Evolutionary conservation across 208 protist species (phyloP).

Genomic region (Crithidia fasciculata): DNA sequence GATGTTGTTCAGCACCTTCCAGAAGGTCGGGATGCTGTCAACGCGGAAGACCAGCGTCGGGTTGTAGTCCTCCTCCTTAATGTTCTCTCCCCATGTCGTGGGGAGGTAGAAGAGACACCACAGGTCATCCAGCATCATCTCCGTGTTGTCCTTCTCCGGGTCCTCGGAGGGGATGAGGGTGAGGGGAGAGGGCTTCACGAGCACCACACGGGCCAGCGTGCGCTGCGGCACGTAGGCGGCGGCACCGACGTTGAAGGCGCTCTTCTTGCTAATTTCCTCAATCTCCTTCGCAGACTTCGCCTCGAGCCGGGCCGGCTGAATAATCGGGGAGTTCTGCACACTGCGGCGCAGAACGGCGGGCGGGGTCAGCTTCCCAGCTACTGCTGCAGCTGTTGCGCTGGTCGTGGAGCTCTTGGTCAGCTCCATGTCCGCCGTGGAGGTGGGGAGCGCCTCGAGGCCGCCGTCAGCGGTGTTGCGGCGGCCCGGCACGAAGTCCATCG

Average conservation of each 20-base stretch:
- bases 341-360: constrained; percentile 9
- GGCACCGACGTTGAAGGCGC: constrained; percentile 56
- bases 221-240: constrained; percentile 67
- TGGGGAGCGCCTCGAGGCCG: constrained; percentile 59
- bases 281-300: constrained; percentile 67
- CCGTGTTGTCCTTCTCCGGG: constrained; percentile 42
- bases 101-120: constrained; percentile 89
- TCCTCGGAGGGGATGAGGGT: constrained; percentile 52
- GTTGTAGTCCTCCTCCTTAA: constrained; percentile 83
- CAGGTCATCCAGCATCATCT: constrained; percentile 74
- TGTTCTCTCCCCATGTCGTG: constrained; percentile 48
- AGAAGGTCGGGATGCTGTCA: constrained; percentile 85
- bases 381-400: not conserved
- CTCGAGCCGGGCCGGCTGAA: constrained; percentile 32
- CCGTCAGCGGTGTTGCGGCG: constrained; percentile 26
- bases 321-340: constrained; percentile 27
- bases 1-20: constrained; percentile 95
- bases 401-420: constrained; percentile 13
- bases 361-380: not conserved
- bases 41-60: constrained; percentile 82
- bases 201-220: constrained; percentile 64
- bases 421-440: constrained; percentile 74
- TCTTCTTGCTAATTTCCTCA: constrained; percentile 61
- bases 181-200: constrained; percentile 69
- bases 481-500: constrained; percentile 69